Base-by-base conservation (phyloP, 225 moss, liverwort and hornwort genomes). In the Marchantia polymorpha region DNA sequence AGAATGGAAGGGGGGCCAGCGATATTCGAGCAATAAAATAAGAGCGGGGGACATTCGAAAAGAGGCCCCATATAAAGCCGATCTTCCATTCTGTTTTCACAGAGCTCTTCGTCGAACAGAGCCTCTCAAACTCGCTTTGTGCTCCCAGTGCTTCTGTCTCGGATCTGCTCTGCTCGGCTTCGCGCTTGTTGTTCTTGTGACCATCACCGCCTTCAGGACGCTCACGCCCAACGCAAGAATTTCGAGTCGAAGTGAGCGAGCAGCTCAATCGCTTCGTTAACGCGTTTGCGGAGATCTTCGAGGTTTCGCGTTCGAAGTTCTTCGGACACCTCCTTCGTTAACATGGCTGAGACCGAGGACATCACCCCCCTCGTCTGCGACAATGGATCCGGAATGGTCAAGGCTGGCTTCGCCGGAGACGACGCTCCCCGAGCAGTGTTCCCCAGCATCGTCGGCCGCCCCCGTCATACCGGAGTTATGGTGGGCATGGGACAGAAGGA, bases 331-430 rank as follows among this genome's bases (percentile, higher is more conserved):
- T 70, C 27, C 7, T n/a, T 49, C 4, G n/a, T 49, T 22, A 72
- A 64, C 31, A 88, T 88, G 88, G 86, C 88, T 29, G 88, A 88
- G 47, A 64, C 30, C 70, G 86, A 88, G 47, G 88, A 88, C 58
- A 77, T 88, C 6, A 83, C 82, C 72, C 84, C 89, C 72, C 75
- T 89, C 72, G 89, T 89, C 77, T 86, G 86, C 83, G 89, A 89
- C 81, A 91, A 91, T 80, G 91, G 91, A 88, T 91, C 91, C n/a
- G 91, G 91, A 84, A 91, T 91, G 89, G 91, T 61, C 13, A 63
- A 97, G 97, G 97, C 97, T 75, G 97, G 97, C 52, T 97, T 97
- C 56, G 97, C 97, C 25, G 97, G 97, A 64, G 97, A 97, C 60
- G 97, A 94, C 78, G 96, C 96, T 4, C 96, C 96, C 20, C 92